Conservation (phyloP, 2,329 filamentous ascomycete species). For the Cladosporium sp. region DNA sequence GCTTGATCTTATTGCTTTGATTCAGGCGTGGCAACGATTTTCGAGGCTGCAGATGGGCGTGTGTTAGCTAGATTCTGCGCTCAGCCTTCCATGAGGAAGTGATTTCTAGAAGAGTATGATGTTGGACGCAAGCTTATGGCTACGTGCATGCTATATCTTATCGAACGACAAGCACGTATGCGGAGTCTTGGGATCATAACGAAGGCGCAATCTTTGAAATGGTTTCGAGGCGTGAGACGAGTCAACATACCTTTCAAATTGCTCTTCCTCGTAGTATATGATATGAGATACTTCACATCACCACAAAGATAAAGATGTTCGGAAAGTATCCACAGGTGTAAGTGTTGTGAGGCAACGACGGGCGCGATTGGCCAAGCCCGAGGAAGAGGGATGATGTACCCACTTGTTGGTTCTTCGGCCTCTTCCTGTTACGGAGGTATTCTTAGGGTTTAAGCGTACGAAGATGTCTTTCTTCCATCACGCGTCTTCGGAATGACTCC, state of each 20-base stretch:
- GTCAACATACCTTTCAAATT: too few species aligned
- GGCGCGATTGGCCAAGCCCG: neutral
- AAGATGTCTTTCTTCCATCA: neutral
- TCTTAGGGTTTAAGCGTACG: neutral
- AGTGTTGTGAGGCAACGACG: neutral
- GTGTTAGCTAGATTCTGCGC: neutral
- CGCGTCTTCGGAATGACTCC: neutral
- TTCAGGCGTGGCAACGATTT: neutral
- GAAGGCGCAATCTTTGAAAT: too few species aligned
- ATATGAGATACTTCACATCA: too few species aligned
- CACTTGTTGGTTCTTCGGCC: neutral
- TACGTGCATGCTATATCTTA: too few species aligned
- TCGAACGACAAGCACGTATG: too few species aligned
- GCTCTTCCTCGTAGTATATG: too few species aligned
- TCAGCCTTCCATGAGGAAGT: too few species aligned
- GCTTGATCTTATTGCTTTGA: neutral
- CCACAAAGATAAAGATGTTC: too few species aligned
- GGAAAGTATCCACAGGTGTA: neutral
- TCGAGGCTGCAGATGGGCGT: neutral
- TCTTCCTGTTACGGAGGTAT: neutral
- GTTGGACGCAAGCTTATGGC: too few species aligned
- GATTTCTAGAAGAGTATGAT: too few species aligned
- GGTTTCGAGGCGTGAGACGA: too few species aligned
- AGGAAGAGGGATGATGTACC: neutral
- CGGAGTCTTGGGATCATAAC: too few species aligned